Conservation (phyloP, 78 protist species). For the Mastigamoeba balamuthi region DNA sequence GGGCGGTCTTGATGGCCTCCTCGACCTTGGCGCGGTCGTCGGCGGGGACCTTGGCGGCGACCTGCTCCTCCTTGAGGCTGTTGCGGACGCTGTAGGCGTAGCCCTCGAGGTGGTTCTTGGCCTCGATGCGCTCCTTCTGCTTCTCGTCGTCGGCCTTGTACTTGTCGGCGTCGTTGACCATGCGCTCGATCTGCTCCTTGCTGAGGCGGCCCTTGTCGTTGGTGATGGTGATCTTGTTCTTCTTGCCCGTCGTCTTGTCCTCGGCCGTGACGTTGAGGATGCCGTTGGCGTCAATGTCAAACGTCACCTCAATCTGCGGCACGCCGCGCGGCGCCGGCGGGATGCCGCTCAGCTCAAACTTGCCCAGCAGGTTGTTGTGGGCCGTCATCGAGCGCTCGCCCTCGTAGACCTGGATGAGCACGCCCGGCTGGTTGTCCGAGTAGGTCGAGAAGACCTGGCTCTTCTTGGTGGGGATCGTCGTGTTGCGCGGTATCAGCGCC, state of each 20-base stretch:
- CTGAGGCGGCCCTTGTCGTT: conserved; percentile 90
- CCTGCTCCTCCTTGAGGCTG: conserved; percentile 46
- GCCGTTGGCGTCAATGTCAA: conserved; percentile 91
- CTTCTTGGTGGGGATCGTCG: conserved; percentile 95
- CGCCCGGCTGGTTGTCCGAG: conserved; percentile 89
- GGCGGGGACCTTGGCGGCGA: conserved; percentile 66
- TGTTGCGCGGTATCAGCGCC: conserved; percentile 90
- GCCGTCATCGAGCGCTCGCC: conserved; percentile 89
- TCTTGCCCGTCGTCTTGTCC: conserved; percentile 81
- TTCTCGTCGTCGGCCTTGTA: conserved; percentile 75
- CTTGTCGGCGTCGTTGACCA: conserved; percentile 90
- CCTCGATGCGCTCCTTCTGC: conserved; percentile 47
- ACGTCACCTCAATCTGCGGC: conserved; percentile 95
- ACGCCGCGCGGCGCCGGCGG: conserved; percentile 97
- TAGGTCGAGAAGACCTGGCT: conserved; percentile 90
- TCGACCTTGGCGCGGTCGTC: conserved; percentile 70
- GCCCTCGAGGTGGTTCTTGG: conserved; percentile 77
- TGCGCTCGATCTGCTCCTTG: conserved; percentile 85
- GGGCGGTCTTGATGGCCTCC: conserved; percentile 66
- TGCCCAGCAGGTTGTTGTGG: conserved; percentile 91
- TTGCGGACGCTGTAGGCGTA: conserved; percentile 63
- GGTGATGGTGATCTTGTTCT: conserved; percentile 84
- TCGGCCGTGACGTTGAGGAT: conserved; percentile 89
- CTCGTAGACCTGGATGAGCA: conserved; percentile 82
- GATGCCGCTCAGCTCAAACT: conserved; percentile 90